Evolutionary conservation across 495 filamentous ascomycete genomes (phyloP).

Genomic region (Immersiella caudata): DNA sequence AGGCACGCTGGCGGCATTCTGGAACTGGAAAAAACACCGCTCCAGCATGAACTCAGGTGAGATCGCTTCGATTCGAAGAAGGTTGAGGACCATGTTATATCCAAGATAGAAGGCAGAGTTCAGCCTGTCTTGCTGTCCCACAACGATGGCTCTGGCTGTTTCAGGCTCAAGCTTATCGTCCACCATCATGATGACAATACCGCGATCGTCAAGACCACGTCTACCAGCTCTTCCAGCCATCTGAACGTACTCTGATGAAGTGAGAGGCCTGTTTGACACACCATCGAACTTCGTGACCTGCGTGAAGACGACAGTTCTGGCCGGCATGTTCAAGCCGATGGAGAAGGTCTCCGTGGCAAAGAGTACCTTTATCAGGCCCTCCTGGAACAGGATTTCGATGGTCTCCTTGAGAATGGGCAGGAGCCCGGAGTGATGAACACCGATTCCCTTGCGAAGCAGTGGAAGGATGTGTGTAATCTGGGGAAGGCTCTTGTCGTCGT

Average conservation of each 20-base stretch:
- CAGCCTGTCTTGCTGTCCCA: conserved; percentile 91
- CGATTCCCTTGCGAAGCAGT: conserved; percentile 86
- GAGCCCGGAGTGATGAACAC: conserved; percentile 94
- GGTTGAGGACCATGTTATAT: conserved; percentile 99
- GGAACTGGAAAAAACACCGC: conserved; percentile 96
- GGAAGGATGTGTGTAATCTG: conserved; percentile 93
- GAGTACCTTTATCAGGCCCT: conserved; percentile 94
- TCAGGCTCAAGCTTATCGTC: conserved; percentile 96
- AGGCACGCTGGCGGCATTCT: conserved; percentile 84
- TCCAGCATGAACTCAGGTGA: conserved; percentile 97
- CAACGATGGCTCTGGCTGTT: conserved; percentile 88
- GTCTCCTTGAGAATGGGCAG: conserved; percentile 97
- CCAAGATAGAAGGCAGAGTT: conserved; percentile 97
- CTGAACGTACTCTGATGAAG: conserved; percentile 95
- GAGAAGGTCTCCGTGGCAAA: conserved; percentile 99
- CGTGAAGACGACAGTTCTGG: conserved; percentile 97
- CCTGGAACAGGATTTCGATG: conserved; percentile 98
- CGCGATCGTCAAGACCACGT: conserved; percentile 94
- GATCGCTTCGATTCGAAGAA: conserved; percentile 93
- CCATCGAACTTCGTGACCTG: conserved; percentile 95
- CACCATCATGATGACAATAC: conserved; percentile 99
- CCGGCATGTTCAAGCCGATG: conserved; percentile 98
- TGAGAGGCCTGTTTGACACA: conserved; percentile 76
- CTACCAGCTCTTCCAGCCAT: conserved; percentile 97
- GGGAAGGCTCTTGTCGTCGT: conserved; percentile 82